Conservation (phyloP, 352 stramenopile genomes). For the Phytopythium aichiense region DNA sequence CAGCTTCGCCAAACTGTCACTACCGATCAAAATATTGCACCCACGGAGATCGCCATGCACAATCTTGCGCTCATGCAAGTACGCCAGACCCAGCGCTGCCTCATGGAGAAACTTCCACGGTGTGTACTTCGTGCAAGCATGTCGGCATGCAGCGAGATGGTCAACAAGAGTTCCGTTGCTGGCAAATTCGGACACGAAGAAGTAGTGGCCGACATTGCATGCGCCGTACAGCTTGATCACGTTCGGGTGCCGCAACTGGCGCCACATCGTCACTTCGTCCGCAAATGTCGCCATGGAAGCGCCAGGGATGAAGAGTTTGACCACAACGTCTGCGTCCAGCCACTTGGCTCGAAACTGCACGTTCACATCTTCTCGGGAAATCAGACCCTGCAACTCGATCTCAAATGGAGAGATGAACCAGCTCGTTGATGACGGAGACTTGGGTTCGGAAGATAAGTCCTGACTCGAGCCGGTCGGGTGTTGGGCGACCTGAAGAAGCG, state of each 20-base stretch:
- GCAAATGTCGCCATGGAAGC: background rate
- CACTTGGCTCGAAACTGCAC: background rate
- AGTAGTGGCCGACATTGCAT: background rate
- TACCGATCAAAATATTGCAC: background rate
- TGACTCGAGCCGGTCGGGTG: too few species aligned
- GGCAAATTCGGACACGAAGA: background rate
- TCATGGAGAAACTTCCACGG: background rate
- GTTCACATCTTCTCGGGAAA: too few species aligned
- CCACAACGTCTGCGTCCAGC: constrained; percentile 9
- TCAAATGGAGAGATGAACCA: constrained; percentile 1
- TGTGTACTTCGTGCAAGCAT: background rate
- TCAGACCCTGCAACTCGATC: background rate
- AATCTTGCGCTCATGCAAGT: background rate
- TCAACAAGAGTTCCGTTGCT: background rate
- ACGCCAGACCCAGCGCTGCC: background rate
- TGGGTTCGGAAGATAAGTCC: too few species aligned
- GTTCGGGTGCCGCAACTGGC: constrained; percentile 9
- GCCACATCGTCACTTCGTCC: constrained; percentile 12
- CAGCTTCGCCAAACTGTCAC: background rate
- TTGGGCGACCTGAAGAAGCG: too few species aligned
- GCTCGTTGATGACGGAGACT: background rate
- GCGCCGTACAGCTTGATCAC: background rate
- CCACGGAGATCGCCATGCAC: background rate
- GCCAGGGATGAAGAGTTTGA: constrained; percentile 11
- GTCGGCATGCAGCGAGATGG: background rate